These are phyloP conservation scores for Begonia loranthoides DNA, from an alignment of 306 rosid species.

Conservation along the genomic window DNA sequence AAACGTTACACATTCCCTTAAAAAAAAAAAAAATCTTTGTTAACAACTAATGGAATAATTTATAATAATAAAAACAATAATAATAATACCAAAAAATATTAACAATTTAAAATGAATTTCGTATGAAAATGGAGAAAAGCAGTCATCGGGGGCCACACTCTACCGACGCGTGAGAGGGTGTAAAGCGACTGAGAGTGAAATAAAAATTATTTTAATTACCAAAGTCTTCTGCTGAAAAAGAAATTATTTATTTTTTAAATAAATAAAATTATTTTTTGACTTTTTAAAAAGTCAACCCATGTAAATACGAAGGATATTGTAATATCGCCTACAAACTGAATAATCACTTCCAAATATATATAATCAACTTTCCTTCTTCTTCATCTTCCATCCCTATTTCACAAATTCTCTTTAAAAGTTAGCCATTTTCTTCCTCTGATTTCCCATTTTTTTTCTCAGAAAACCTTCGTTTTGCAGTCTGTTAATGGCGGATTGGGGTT, in stretches of 20 bases:
- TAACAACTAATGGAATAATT: too few relatives aligned
- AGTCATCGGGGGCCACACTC: not conserved
- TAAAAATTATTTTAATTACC: not conserved
- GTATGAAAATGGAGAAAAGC: not conserved
- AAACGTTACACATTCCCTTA: too few relatives aligned
- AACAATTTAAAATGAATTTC: not conserved
- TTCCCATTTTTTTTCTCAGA: not conserved
- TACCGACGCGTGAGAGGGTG: not conserved
- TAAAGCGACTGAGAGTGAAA: not conserved
- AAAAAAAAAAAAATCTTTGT: too few relatives aligned
- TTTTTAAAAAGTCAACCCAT: constrained; percentile 36
- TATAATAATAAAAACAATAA: too few relatives aligned
- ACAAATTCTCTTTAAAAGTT: constrained; percentile 4
- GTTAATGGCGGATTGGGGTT: constrained; percentile 62
- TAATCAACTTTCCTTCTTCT: constrained; percentile 7
- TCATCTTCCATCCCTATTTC: constrained; percentile 1
- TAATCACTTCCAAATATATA: constrained; percentile 9
- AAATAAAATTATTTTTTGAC: constrained; percentile 23
- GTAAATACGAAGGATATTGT: constrained; percentile 6
- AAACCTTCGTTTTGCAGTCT: constrained; percentile 10
- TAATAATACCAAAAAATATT: too few relatives aligned
- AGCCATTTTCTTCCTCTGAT: constrained; percentile 3
- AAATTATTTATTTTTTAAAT: not conserved
- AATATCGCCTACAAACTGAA: not conserved
- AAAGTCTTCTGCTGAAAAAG: not conserved